These are phyloP conservation scores for Myrmaecium sp. DNA, from an alignment of 2,329 filamentous ascomycete genomes.

Conservation along the genomic window DNA sequence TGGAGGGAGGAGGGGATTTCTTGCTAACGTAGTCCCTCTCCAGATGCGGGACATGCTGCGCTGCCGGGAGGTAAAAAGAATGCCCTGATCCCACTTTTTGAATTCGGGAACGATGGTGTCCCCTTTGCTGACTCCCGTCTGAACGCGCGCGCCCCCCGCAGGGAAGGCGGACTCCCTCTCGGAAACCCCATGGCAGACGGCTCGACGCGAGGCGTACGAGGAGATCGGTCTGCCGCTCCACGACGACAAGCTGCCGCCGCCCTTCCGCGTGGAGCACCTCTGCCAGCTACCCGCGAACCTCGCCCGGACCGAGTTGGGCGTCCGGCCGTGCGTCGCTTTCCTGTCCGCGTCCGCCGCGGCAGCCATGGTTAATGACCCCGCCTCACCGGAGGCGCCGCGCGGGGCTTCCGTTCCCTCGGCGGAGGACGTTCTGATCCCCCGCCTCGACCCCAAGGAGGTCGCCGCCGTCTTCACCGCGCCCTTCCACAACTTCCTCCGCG, in stretches of 20 bases:
- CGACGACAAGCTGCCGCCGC: constrained; percentile 44
- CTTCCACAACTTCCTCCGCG: constrained; percentile 63
- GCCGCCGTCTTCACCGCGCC: constrained; percentile 86
- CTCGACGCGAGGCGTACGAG: constrained; percentile 76
- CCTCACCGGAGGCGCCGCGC: constrained; percentile 3
- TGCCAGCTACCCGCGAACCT: constrained; percentile 55
- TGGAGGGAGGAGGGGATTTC: no score
- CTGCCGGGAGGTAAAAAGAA: constrained; percentile 66
- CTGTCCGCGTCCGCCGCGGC: constrained; percentile 32
- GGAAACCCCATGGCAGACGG: constrained; percentile 57
- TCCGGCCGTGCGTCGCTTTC: constrained; percentile 39
- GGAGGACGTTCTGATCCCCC: constrained; percentile 58
- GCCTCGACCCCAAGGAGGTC: constrained; percentile 76
- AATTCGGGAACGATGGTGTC: no score
- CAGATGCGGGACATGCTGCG: constrained; percentile 66
- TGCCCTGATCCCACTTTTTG: no score
- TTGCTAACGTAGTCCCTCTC: neutral
- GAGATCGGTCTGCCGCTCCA: constrained; percentile 77
- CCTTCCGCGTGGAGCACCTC: constrained; percentile 75
- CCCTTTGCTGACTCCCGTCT: no score
- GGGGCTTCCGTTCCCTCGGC: constrained; percentile 20
- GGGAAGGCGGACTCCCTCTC: constrained; percentile 37
- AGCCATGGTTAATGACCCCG: no score
- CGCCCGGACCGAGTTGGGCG: constrained; percentile 32
- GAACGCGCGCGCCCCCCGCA: constrained; percentile 15